Evolutionary conservation across 1,139 yeast genomes (phyloP), one percentile per base, ranked within the genome.

Genomic region (Nakaseomyces nivariensis): DNA sequence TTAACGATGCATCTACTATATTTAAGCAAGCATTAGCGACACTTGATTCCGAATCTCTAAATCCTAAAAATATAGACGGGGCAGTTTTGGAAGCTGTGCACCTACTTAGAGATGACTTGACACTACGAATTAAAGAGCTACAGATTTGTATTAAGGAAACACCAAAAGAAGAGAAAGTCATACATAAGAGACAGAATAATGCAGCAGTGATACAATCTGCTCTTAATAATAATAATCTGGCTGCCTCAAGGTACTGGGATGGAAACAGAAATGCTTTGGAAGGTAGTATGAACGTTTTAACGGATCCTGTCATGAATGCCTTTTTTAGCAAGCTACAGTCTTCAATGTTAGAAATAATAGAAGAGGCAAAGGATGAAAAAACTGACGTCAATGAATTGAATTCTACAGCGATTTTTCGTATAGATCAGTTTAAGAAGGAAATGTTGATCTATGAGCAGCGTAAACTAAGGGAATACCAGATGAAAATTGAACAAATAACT

Each of bases 361-460:
- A 22, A 7, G 44, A 41, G 33, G 33, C 44, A 6, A 41, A 29
- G 25, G 13, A 13, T n/a, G 34, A 29, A 8, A 13, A n/a, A 5
- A n/a, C 34, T 5, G 11, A 45, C 25, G 43, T 44, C 25, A 51
- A 45, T n/a, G 49, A 45, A 10, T 37, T 48, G 34, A 56, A 51
- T 13, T 37, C 45, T 13, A 45, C 43, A 13, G 49, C 59, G 3
- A 51, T 53, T 27, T 55, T 56, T 26, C 59, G 62, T 47, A 40
- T 63, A 4, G 54, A 54, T n/a, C 59, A 52, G 33, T 58, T 69
- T 31, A 62, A 57, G 46, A 60, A 58, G 32, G 72, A 68, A 7
- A 47, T 70, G 13, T 52, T 57, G 5, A 45, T 58, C 25, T 66
- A 66, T 46, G 72, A 68, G 33, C 61, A 56, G 37, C 59, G 56